Evolutionary conservation across 371 early-diverging fungal genomes (phyloP).

Genomic region (Mucor ambiguus): DNA sequence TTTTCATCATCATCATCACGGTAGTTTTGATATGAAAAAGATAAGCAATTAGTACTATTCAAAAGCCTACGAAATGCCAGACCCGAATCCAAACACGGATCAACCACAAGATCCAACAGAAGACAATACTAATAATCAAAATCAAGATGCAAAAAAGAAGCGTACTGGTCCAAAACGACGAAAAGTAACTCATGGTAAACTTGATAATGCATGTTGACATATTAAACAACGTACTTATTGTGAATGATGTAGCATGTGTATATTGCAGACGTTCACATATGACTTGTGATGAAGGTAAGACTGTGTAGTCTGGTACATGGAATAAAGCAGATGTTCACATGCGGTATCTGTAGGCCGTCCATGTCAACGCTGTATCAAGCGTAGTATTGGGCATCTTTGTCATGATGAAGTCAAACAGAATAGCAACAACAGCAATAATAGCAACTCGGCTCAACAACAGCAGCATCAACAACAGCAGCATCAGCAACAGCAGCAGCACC

Average conservation of each 20-base stretch:
- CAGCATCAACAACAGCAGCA: slow-evolving; percentile 2
- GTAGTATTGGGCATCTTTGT: slow-evolving; percentile 91
- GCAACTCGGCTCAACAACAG: not conserved
- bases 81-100: slow-evolving; percentile 14
- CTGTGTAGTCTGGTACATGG: not conserved
- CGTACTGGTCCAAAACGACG: slow-evolving; percentile 69
- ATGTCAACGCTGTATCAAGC: slow-evolving; percentile 91
- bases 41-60: not conserved
- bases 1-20: not conserved
- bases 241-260: slow-evolving; percentile 63
- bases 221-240: not conserved
- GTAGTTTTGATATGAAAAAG: slow-evolving; percentile 3
- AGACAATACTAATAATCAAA: slow-evolving; percentile 19
- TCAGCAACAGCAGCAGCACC: slow-evolving; percentile 23
- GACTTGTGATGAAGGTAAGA: slow-evolving; percentile 79
- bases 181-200: slow-evolving; percentile 74
- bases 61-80: slow-evolving; percentile 19
- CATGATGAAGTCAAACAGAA: slow-evolving; percentile 76
- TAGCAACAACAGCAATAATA: slow-evolving; percentile 21
- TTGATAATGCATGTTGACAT: not conserved
- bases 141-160: slow-evolving; percentile 54
- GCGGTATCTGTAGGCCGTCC: slow-evolving; percentile 62
- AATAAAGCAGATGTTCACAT: not conserved
- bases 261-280: slow-evolving; percentile 88
- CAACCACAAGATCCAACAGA: slow-evolving; percentile 17